A percentile compares a stretch with the other conserved stretches of the same genome.
These are phyloP conservation scores for Paecilomyces fulvus DNA, from an alignment of 2,329 filamentous ascomycete genomes.

Conservation along the genomic window DNA sequence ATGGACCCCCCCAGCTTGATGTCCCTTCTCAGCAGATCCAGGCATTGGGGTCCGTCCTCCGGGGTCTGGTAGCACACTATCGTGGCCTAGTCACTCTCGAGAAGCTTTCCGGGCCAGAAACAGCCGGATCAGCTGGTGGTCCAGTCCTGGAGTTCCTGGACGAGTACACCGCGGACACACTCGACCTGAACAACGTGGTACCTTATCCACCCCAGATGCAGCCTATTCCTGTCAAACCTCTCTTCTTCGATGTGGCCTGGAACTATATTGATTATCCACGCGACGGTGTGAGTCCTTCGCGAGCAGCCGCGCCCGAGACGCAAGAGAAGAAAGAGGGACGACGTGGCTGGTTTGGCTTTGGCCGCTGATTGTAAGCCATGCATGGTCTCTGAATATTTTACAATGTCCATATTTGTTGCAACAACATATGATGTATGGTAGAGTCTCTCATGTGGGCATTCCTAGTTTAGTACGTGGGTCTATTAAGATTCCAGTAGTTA, in stretches of 20 bases:
- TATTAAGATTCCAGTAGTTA: neutral
- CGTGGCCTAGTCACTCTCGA: conserved; percentile 80
- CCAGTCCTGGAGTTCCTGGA: conserved; percentile 63
- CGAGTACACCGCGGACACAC: conserved; percentile 62
- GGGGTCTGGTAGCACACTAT: conserved; percentile 66
- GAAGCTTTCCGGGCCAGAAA: conserved; percentile 48
- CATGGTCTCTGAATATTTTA: neutral
- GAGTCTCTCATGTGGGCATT: neutral
- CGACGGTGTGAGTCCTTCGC: conserved; percentile 30
- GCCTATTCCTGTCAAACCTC: conserved; percentile 80
- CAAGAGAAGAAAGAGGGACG: conserved; percentile 48
- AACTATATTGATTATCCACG: conserved; percentile 93
- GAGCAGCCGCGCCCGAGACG: conserved; percentile 17
- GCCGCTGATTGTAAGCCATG: conserved; percentile 18
- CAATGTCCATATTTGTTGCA: neutral
- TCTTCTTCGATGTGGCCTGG: conserved; percentile 95
- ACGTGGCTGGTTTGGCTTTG: conserved; percentile 71
- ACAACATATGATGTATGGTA: neutral
- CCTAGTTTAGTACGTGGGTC: neutral
- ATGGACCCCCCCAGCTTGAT: conserved; percentile 57
- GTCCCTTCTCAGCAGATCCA: conserved; percentile 53
- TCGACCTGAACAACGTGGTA: conserved; percentile 73
- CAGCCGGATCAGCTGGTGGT: conserved; percentile 31
- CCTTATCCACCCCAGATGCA: conserved; percentile 77
- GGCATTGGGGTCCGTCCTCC: conserved; percentile 54